Base-by-base conservation (phyloP, 2,329 filamentous ascomycete species). In the Trichophyton simii region DNA sequence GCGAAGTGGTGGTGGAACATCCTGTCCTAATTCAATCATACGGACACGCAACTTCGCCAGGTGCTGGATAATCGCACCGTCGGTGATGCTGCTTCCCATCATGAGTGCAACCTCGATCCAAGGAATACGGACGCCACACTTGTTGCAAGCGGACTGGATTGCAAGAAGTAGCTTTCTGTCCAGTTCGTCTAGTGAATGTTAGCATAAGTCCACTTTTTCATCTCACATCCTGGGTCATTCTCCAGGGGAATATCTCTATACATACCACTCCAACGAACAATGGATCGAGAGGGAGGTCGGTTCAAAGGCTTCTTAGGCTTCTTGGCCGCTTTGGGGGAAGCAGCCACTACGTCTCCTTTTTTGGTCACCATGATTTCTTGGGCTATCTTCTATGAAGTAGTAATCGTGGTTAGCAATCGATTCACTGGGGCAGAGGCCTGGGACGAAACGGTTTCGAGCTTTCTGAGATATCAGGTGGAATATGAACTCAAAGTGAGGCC, bases 51-150 rank as follows among this genome's bases (percentile, higher is more conserved):
- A 64, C 62, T 80, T 79, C 0, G 76, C 70, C 13, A 79, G 67
- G 59, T 79, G 78, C 63, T 80, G 78, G 0, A 75, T 67, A 22
- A 79, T 77, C 1, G 77, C 74, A 1, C 77, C 76, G 57, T 75
- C 75, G 0, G 71, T 73, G 60, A 75, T 75, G n/a, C 70, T 70
- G 1, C 68, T 60, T 4, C 72, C 73, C 73, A 79, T 76, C 1
- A 68, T 64, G 22, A 65, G 57, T 4, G 76, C 76, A 22, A 78
- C 70, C 1, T 72, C 63, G 0, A 67, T 65, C 75, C 76, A 79
- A 7, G 78, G 77, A 20, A 80, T 70, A 60, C 71, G 75, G 18
- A 78, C 63, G 1, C 68, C 68, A 2, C 67, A 55, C 2, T 64
- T 58, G 41, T 74, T 76, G 66, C 75, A 79, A 5, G 71, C 71